Conservation (phyloP, 2,329 filamentous ascomycete genomes). For the Botrytis deweyae region DNA sequence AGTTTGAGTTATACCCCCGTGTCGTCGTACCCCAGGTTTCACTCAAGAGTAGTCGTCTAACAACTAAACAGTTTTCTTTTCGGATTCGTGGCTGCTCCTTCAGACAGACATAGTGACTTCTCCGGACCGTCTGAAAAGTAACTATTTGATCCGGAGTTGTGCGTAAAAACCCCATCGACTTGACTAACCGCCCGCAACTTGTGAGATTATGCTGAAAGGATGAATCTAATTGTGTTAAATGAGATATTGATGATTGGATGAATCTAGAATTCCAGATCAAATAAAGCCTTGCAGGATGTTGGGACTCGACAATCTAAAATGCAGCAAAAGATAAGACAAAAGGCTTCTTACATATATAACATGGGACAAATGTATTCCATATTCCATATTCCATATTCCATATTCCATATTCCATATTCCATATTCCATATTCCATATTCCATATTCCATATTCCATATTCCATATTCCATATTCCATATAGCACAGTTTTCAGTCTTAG, state of each 20-base stretch:
- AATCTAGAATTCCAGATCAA: not conserved
- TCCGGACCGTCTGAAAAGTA: not conserved
- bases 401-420: too few relatives aligned
- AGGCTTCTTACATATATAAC: conserved; percentile 9
- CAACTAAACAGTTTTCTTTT: not conserved
- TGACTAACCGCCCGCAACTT: not conserved
- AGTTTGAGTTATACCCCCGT: not conserved
- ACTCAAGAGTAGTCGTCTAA: not conserved
- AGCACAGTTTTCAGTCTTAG: not conserved
- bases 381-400: too few relatives aligned
- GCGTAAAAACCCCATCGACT: not conserved
- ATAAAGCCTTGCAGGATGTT: not conserved
- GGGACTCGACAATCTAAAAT: conserved; percentile 10
- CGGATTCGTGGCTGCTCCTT: not conserved
- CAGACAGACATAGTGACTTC: not conserved
- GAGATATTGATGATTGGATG: not conserved
- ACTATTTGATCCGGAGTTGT: not conserved
- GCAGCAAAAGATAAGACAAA: not conserved
- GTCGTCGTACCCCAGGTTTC: conserved; percentile 13
- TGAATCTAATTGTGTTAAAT: not conserved
- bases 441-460: not conserved
- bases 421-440: too few relatives aligned
- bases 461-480: too few relatives aligned
- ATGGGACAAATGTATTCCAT: not conserved
- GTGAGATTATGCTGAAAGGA: not conserved